Evolutionary conservation across 441 rosid genomes (phyloP).

Genomic region (Gossypium lobatum): DNA sequence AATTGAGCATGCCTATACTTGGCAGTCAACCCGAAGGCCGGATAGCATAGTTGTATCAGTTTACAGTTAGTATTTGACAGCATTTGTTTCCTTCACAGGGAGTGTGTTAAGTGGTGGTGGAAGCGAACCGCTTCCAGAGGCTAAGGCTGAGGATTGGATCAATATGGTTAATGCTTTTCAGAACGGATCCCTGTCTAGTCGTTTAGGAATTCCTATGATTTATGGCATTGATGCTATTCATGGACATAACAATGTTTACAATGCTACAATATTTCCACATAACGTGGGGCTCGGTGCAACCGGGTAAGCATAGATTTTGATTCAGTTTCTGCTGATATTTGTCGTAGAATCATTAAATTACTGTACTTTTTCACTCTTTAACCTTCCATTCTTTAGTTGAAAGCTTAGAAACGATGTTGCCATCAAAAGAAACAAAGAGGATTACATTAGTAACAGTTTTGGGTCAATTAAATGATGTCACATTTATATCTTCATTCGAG

Average conservation of each 20-base stretch:
- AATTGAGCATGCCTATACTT: not conserved
- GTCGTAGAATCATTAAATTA: not conserved
- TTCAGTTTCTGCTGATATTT: not conserved
- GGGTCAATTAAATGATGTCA: not conserved
- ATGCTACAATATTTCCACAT: conserved; percentile 59
- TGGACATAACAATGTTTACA: conserved; percentile 51
- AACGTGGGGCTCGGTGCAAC: conserved; percentile 66
- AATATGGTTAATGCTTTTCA: conserved; percentile 50
- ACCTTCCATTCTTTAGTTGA: not conserved
- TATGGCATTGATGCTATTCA: conserved; percentile 61
- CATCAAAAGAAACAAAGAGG: not conserved
- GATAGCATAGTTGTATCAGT: not conserved
- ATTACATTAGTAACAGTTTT: not conserved
- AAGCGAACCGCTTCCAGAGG: conserved; percentile 54
- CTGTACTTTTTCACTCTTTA: not conserved
- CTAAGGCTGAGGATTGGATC: conserved; percentile 55
- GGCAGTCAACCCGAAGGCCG: not conserved
- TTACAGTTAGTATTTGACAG: not conserved
- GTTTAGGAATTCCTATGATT: conserved; percentile 61
- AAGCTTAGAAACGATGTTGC: not conserved
- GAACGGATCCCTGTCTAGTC: conserved; percentile 46
- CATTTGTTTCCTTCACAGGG: conserved; percentile 22
- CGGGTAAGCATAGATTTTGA: conserved; percentile 28
- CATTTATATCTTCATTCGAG: not conserved
- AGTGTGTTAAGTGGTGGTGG: conserved; percentile 68